Evolutionary conservation across 306 rosid species (phyloP).

Genomic region (Potentilla sterilis): DNA sequence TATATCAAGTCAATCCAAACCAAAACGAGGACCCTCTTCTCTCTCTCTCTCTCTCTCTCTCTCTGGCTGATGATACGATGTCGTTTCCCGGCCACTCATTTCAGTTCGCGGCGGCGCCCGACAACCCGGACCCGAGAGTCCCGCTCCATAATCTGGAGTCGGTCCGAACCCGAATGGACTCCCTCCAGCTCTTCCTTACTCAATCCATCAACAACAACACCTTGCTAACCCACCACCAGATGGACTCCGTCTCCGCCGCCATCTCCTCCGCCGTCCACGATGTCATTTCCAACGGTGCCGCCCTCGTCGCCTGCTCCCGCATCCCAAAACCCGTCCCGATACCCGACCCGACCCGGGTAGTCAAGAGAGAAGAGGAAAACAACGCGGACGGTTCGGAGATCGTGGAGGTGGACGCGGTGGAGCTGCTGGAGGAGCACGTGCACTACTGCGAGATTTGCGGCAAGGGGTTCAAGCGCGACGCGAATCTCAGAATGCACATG

Average conservation of each 20-base stretch:
- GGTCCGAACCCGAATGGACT: conserved; percentile 51
- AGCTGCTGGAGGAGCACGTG: conserved; percentile 68
- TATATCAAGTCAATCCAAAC: background rate
- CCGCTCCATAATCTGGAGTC: conserved; percentile 58
- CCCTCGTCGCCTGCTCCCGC: conserved; percentile 45
- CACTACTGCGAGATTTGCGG: conserved; percentile 94
- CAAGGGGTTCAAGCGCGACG: conserved; percentile 88
- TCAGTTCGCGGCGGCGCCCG: conserved; percentile 1
- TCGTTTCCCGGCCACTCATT: conserved; percentile 22
- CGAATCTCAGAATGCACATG: conserved; percentile 93
- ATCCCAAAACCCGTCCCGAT: background rate
- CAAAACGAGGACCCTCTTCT: background rate
- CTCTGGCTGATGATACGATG: conserved; percentile 1
- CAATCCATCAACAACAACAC: conserved; percentile 41
- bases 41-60: background rate
- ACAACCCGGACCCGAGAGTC: conserved; percentile 30
- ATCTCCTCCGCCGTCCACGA: conserved; percentile 58
- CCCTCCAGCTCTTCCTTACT: conserved; percentile 52
- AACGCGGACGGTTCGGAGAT: conserved; percentile 37
- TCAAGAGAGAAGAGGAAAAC: conserved; percentile 23
- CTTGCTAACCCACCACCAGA: conserved; percentile 39
- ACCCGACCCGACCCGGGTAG: background rate
- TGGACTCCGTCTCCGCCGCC: conserved; percentile 52
- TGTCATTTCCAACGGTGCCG: conserved; percentile 51
- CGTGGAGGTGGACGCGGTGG: conserved; percentile 75